phyloP scores from a whole-genome alignment of 495 filamentous ascomycete species.

The Neurospora sp. region DNA sequence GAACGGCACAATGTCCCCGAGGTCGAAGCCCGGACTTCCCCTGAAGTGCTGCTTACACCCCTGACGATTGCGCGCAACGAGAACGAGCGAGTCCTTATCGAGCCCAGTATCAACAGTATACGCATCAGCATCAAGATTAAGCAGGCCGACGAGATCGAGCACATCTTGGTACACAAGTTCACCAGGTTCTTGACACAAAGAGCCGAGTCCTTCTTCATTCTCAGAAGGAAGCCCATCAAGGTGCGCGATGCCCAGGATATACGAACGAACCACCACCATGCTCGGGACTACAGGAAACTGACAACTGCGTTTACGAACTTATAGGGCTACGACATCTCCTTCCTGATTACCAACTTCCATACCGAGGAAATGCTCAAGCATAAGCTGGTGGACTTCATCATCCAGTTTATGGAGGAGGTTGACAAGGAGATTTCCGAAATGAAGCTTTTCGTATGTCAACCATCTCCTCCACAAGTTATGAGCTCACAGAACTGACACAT shows the following conservation, averaged over 20 bases:
- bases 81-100: constrained; percentile 87
- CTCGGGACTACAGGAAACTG: neutral
- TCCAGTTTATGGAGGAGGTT: constrained; percentile 98
- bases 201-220: constrained; percentile 94
- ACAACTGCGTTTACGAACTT: neutral
- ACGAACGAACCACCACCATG: neutral
- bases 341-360: constrained; percentile 96
- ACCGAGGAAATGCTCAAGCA: constrained; percentile 98
- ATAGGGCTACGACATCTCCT: constrained; percentile 96
- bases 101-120: constrained; percentile 92
- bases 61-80: constrained; percentile 84
- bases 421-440: constrained; percentile 99
- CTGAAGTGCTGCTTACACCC: constrained; percentile 91
- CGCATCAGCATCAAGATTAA: constrained; percentile 94
- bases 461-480: neutral
- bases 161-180: constrained; percentile 96
- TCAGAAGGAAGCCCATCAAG: constrained; percentile 90
- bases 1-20: constrained; percentile 98
- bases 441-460: constrained; percentile 81
- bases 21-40: constrained; percentile 83
- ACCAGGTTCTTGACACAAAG: constrained; percentile 91
- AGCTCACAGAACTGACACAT: constrained; percentile 13
- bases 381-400: constrained; percentile 96
- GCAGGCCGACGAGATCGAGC: constrained; percentile 97
- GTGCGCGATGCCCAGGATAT: constrained; percentile 31